Percentiles rank a stretch among this genome's conserved stretches.
phyloP scores from a whole-genome alignment of 108 stramenopile species.

The Schizochytrium sp. region DNA sequence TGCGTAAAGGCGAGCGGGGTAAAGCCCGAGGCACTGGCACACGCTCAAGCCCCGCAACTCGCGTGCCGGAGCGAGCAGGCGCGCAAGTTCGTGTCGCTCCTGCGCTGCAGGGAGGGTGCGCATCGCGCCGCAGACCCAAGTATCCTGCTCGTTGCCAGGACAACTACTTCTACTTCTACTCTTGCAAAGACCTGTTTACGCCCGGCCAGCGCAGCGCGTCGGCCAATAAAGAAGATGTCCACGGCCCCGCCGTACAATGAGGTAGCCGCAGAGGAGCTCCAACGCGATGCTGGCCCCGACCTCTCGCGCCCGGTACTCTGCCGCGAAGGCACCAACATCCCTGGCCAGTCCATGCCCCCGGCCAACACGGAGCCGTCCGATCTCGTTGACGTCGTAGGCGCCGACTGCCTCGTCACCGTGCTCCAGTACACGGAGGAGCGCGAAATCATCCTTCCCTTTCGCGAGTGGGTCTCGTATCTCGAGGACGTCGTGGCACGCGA shows the following conservation, averaged over 20 bases:
- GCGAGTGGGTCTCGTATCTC: not conserved
- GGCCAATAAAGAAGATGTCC: too few relatives aligned
- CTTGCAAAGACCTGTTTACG: too few relatives aligned
- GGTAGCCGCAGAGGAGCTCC: not conserved
- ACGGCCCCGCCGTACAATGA: not conserved
- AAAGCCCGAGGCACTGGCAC: too few relatives aligned
- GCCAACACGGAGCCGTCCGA: not conserved
- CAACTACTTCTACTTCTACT: too few relatives aligned
- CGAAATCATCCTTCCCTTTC: not conserved
- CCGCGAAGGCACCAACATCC: not conserved
- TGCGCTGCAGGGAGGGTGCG: too few relatives aligned
- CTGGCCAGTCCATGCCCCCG: not conserved
- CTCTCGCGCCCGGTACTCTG: not conserved
- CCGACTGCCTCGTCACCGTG: not conserved
- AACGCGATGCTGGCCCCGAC: not conserved
- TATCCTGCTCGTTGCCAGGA: too few relatives aligned
- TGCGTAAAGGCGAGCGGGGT: too few relatives aligned
- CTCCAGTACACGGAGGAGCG: constrained; percentile 2
- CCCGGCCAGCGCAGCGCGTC: too few relatives aligned
- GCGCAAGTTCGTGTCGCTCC: too few relatives aligned
- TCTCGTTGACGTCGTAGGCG: not conserved
- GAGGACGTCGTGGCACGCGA: not conserved
- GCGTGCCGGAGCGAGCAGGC: too few relatives aligned
- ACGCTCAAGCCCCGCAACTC: too few relatives aligned
- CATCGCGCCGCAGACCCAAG: too few relatives aligned